These are phyloP conservation scores for Pelomyxa schiedti DNA, from an alignment of 78 protist species.

Conservation along the genomic window DNA sequence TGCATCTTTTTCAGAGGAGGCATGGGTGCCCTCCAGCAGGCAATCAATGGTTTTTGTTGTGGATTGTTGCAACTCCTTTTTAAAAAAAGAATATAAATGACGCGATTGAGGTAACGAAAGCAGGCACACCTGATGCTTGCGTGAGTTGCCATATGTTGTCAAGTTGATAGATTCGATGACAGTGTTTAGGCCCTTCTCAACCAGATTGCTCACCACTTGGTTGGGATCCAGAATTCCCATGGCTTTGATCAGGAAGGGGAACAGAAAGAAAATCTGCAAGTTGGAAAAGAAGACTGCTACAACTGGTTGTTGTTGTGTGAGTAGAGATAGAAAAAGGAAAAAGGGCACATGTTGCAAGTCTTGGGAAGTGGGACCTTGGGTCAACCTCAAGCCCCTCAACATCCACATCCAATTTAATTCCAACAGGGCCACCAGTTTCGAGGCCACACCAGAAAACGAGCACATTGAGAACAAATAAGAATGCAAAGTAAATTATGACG, in stretches of 20 bases:
- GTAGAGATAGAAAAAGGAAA: too few relatives aligned
- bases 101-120: too few relatives aligned
- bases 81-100: neutral
- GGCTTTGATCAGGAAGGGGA: slow-evolving; percentile 3
- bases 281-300: too few relatives aligned
- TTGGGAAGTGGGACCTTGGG: too few relatives aligned
- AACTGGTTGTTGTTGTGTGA: too few relatives aligned
- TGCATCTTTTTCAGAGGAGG: neutral
- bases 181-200: neutral
- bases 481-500: too few relatives aligned
- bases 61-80: neutral
- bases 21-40: neutral
- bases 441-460: too few relatives aligned
- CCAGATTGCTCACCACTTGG: slow-evolving; percentile 1
- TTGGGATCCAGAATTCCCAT: slow-evolving; percentile 1
- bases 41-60: neutral
- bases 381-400: too few relatives aligned
- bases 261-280: neutral
- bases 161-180: slow-evolving; percentile 1
- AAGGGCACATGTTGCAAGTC: too few relatives aligned
- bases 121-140: slow-evolving; percentile 1
- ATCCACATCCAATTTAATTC: too few relatives aligned
- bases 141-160: neutral
- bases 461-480: too few relatives aligned
- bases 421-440: too few relatives aligned